Percentiles rank a stretch among this genome's conserved stretches.
Evolutionary conservation across 2,329 filamentous ascomycete genomes (phyloP).

Genomic region (Phaeophleospora eucalypticola): DNA sequence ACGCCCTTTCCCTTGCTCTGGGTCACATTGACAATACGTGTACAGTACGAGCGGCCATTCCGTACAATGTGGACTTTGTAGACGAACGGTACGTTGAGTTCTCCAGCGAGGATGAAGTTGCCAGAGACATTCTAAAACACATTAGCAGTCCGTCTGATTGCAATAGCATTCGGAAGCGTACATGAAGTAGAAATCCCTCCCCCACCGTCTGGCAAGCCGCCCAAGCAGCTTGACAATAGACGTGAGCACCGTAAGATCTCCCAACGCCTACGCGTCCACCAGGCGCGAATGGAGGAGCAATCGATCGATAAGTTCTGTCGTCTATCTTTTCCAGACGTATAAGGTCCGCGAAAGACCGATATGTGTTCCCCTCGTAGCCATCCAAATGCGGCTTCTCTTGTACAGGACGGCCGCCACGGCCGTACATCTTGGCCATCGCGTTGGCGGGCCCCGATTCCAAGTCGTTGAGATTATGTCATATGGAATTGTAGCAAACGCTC

Average conservation of each 20-base stretch:
- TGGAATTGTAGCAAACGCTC: too few relatives aligned
- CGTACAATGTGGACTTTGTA: slow-evolving; percentile 50
- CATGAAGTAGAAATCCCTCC: slow-evolving; percentile 50
- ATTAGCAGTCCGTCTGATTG: slow-evolving; percentile 9
- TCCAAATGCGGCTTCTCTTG: not conserved
- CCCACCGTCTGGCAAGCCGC: slow-evolving; percentile 53
- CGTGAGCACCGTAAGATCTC: slow-evolving; percentile 53
- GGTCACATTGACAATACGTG: slow-evolving; percentile 49
- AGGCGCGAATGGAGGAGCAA: slow-evolving; percentile 41
- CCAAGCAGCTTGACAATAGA: slow-evolving; percentile 55
- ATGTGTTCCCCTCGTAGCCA: slow-evolving; percentile 5
- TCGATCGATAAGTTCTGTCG: slow-evolving; percentile 38
- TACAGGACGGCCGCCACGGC: not conserved
- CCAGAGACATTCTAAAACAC: slow-evolving; percentile 48
- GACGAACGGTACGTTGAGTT: slow-evolving; percentile 46
- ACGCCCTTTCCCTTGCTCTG: slow-evolving; percentile 44
- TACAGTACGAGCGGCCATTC: slow-evolving; percentile 51
- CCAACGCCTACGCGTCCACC: slow-evolving; percentile 33
- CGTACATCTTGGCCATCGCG: too few relatives aligned
- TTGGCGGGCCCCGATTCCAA: too few relatives aligned
- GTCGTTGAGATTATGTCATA: too few relatives aligned
- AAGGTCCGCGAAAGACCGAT: slow-evolving; percentile 39
- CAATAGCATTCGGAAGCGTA: too few relatives aligned
- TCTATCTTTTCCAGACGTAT: slow-evolving; percentile 41
- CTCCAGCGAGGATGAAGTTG: slow-evolving; percentile 49